Evolutionary conservation across 495 filamentous ascomycete genomes (phyloP).

Genomic region (Cercophora samala): DNA sequence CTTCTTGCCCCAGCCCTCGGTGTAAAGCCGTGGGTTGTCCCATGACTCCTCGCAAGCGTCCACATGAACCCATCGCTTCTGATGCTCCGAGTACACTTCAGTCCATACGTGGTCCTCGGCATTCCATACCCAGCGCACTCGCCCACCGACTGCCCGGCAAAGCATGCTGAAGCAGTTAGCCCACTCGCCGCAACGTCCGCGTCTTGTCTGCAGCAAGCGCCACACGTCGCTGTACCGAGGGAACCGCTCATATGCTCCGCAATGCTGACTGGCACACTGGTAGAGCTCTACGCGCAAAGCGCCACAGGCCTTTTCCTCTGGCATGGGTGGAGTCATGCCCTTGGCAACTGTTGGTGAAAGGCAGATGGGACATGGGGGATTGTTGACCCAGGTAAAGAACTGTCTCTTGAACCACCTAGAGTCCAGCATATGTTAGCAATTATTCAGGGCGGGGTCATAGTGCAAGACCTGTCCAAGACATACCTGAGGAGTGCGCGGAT

Average conservation of each 20-base stretch:
- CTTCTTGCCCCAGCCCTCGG: conserved; percentile 92
- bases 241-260: conserved; percentile 79
- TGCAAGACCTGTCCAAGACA: conserved; percentile 18
- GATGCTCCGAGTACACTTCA: conserved; percentile 92
- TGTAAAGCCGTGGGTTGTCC: conserved; percentile 91
- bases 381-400: conserved; percentile 97
- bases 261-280: conserved; percentile 67
- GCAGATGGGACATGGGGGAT: conserved; percentile 80
- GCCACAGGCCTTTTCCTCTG: conserved; percentile 83
- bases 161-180: conserved; percentile 99
- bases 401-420: conserved; percentile 88
- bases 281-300: conserved; percentile 87
- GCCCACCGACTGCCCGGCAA: conserved; percentile 82
- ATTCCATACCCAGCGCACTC: conserved; percentile 98
- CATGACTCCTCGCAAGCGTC: conserved; percentile 92
- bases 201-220: conserved; percentile 78
- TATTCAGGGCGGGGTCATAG: not conserved
- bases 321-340: conserved; percentile 77
- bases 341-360: conserved; percentile 75
- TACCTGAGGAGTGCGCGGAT: conserved; percentile 83
- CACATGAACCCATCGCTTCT: conserved; percentile 94
- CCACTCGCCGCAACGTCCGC: conserved; percentile 91
- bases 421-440: conserved; percentile 1
- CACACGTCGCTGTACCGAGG: conserved; percentile 96
- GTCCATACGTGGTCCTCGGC: conserved; percentile 97